phyloP scores from a whole-genome alignment of 805 yeast species.

The Metschnikowia sp. region DNA sequence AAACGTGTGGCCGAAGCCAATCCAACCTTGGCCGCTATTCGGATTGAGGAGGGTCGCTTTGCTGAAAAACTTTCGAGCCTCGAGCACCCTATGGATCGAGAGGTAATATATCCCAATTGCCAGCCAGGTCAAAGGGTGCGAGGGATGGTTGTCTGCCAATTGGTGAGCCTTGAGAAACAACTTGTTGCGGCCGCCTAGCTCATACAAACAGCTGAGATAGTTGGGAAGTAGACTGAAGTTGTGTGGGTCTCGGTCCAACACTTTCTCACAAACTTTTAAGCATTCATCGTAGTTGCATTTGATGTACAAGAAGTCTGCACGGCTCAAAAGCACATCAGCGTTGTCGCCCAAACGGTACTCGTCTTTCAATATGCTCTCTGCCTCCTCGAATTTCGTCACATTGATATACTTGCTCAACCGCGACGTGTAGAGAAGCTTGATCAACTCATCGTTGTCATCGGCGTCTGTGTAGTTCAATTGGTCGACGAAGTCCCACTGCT shows the following conservation, averaged over 20 bases:
- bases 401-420: conserved; percentile 71
- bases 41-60: conserved; percentile 88
- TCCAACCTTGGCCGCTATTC: conserved; percentile 93
- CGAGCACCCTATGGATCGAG: conserved; percentile 65
- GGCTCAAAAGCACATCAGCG: conserved; percentile 62
- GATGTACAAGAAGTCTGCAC: conserved; percentile 66
- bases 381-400: conserved; percentile 55
- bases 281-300: conserved; percentile 82
- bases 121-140: conserved; percentile 81
- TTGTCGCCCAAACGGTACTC: conserved; percentile 71
- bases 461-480: conserved; percentile 65
- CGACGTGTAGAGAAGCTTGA: conserved; percentile 72
- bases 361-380: conserved; percentile 61
- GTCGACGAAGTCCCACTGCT: conserved; percentile 78
- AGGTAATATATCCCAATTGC: conserved; percentile 90
- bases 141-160: conserved; percentile 80
- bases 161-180: conserved; percentile 79
- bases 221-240: conserved; percentile 71
- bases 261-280: conserved; percentile 64
- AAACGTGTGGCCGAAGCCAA: conserved; percentile 97
- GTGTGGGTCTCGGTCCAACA: conserved; percentile 58
- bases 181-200: conserved; percentile 77
- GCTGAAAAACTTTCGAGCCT: conserved; percentile 83
- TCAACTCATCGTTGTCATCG: conserved; percentile 77
- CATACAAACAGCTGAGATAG: conserved; percentile 81